Evolutionary conservation across 2,329 filamentous ascomycete species (phyloP).

Genomic region (Metarhizium rileyi): DNA sequence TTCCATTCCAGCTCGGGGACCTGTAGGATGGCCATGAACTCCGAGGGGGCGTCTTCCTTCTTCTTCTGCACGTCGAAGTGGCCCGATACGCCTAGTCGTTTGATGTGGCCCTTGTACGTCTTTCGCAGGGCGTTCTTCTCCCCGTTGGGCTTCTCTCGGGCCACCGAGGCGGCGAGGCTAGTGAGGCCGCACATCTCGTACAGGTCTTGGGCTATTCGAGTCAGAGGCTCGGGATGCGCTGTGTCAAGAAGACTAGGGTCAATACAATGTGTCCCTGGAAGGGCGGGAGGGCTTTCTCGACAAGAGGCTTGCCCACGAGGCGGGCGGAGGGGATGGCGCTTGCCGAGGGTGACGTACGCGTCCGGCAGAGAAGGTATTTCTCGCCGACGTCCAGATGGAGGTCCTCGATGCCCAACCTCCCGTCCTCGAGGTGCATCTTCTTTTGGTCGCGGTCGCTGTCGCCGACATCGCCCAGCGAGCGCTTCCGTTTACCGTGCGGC

Average conservation of each 20-base stretch:
- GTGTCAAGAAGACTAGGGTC: conserved; percentile 27
- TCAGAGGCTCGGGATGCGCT: conserved; percentile 39
- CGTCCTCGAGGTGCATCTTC: conserved; percentile 53
- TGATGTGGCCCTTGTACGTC: conserved; percentile 60
- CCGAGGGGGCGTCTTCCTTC: conserved; percentile 38
- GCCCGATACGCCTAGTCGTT: conserved; percentile 50
- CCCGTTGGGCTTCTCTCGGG: conserved; percentile 53
- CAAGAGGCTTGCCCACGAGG: conserved; percentile 10
- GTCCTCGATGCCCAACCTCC: conserved; percentile 52
- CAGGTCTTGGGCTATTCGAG: conserved; percentile 44
- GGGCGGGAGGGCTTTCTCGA: too few species aligned
- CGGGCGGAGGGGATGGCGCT: conserved; percentile 18
- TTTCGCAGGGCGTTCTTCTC: conserved; percentile 59
- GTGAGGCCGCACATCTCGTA: conserved; percentile 49
- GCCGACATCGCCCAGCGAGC: conserved; percentile 44
- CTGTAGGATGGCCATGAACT: conserved; percentile 42
- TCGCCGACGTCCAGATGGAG: conserved; percentile 56
- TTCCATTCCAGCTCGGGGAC: conserved; percentile 49
- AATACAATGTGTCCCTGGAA: conserved; percentile 26
- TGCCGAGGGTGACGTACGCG: conserved; percentile 51
- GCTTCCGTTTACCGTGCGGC: conserved; percentile 54
- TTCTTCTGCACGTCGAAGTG: conserved; percentile 50
- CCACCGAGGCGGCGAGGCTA: conserved; percentile 49
- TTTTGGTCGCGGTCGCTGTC: conserved; percentile 48
- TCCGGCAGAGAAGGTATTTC: conserved; percentile 58